Percentiles rank a stretch among this genome's conserved stretches.
These are phyloP conservation scores for Blepharisma undulans DNA, from an alignment of 169 alveolate genomes.

Conservation along the genomic window DNA sequence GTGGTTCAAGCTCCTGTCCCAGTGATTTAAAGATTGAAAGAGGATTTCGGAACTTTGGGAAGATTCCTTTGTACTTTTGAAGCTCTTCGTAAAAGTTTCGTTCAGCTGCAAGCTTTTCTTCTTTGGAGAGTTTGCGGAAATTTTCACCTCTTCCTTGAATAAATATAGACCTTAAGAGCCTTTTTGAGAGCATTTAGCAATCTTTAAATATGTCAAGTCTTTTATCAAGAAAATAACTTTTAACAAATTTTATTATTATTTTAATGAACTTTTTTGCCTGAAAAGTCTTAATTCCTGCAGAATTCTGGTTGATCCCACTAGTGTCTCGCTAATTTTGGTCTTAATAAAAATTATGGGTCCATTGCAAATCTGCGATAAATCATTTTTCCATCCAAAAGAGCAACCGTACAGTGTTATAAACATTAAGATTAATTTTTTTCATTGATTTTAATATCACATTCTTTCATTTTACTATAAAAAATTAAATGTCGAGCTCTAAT, in stretches of 20 bases:
- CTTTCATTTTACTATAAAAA: not conserved
- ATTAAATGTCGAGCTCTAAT: not conserved
- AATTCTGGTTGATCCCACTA: too few species aligned
- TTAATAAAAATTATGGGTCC: too few species aligned
- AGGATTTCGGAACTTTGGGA: not conserved
- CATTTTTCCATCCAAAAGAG: too few species aligned
- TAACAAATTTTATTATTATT: too few species aligned
- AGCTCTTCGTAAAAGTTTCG: not conserved
- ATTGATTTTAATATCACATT: too few species aligned
- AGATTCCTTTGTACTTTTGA: not conserved
- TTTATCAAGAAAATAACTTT: too few species aligned
- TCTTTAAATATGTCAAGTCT: not conserved
- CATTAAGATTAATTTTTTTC: too few species aligned
- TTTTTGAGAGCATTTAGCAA: not conserved
- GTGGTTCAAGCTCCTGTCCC: not conserved
- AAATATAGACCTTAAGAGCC: not conserved
- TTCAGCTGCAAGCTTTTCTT: constrained; percentile 19
- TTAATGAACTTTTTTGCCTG: too few species aligned
- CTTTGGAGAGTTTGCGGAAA: constrained; percentile 3
- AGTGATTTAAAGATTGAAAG: not conserved
- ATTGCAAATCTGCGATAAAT: too few species aligned
- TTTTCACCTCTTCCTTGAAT: constrained; percentile 9
- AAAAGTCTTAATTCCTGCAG: too few species aligned
- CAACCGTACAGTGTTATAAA: too few species aligned
- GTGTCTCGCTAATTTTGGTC: too few species aligned